These are phyloP conservation scores for Fusarium irregulare DNA, from an alignment of 2,329 filamentous ascomycete species.

Conservation along the genomic window DNA sequence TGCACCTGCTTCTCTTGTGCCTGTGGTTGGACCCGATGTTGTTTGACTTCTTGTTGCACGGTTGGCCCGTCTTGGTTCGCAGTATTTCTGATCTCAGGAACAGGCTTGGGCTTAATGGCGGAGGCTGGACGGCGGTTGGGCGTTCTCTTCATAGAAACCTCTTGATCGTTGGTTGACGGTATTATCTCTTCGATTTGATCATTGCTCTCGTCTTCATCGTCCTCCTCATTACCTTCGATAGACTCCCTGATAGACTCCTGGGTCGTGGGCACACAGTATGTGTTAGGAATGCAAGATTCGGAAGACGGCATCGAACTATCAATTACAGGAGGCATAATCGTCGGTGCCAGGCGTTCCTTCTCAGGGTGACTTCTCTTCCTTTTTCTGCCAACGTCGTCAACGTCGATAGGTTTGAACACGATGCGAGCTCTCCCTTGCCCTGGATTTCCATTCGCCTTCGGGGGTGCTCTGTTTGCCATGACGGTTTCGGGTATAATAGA, in stretches of 20 bases:
- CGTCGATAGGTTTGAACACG: constrained; percentile 37
- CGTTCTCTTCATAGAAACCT: not conserved
- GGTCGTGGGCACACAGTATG: constrained; percentile 34
- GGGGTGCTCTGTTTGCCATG: not conserved
- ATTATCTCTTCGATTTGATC: constrained; percentile 17
- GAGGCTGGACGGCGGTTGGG: not conserved
- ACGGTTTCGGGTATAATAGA: constrained; percentile 36
- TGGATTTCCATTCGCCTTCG: not conserved
- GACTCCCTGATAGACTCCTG: constrained; percentile 39
- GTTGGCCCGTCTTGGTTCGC: not conserved
- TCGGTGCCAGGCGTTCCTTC: constrained; percentile 40
- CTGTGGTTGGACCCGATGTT: not conserved
- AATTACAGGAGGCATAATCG: constrained; percentile 36
- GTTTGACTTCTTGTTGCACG: not conserved
- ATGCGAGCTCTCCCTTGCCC: constrained; percentile 41
- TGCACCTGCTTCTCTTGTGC: not conserved
- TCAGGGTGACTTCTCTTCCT: constrained; percentile 22
- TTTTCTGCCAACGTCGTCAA: constrained; percentile 34
- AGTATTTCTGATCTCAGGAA: not conserved
- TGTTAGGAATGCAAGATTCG: constrained; percentile 48
- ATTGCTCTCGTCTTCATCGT: constrained; percentile 20
- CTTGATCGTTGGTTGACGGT: constrained; percentile 16
- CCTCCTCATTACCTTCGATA: constrained; percentile 30
- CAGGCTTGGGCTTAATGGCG: not conserved
- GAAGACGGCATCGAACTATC: constrained; percentile 46